These are phyloP conservation scores for Endothia cerciana DNA, from an alignment of 2,329 filamentous ascomycete genomes.

Conservation along the genomic window DNA sequence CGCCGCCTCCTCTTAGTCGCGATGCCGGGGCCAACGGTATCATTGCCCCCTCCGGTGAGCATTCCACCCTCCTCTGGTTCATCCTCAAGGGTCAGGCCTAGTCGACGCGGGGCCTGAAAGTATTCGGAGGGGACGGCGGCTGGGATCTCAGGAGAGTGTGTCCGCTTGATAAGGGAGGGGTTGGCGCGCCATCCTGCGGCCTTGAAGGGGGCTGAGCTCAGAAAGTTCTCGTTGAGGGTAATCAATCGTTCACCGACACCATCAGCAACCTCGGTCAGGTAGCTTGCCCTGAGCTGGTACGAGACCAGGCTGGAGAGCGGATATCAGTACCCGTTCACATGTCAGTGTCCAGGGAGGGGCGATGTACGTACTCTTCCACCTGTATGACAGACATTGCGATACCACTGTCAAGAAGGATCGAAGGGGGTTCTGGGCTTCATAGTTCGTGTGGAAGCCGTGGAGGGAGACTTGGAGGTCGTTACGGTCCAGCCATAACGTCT, in stretches of 20 bases:
- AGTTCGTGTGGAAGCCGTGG: not conserved
- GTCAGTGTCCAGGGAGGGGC: not conserved
- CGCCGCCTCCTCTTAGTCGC: slow-evolving; percentile 68
- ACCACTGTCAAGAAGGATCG: not conserved
- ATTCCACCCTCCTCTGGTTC: slow-evolving; percentile 75
- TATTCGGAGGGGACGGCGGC: slow-evolving; percentile 83
- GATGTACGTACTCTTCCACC: slow-evolving; percentile 45
- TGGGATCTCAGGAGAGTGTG: slow-evolving; percentile 83
- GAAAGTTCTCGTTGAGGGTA: slow-evolving; percentile 76
- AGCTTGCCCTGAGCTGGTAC: slow-evolving; percentile 80
- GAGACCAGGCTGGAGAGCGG: slow-evolving; percentile 67
- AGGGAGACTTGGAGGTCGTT: not conserved
- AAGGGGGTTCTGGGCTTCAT: not conserved
- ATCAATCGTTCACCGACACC: slow-evolving; percentile 85
- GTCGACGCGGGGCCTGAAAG: slow-evolving; percentile 71
- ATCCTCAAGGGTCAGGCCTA: slow-evolving; percentile 68
- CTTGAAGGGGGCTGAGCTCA: slow-evolving; percentile 82
- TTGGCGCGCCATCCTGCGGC: slow-evolving; percentile 79
- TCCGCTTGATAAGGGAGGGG: slow-evolving; percentile 76
- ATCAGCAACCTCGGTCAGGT: slow-evolving; percentile 79
- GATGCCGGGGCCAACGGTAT: slow-evolving; percentile 70
- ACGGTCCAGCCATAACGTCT: slow-evolving; percentile 14
- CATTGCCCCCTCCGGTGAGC: slow-evolving; percentile 68
- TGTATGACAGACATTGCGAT: slow-evolving; percentile 48
- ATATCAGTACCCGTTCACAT: slow-evolving; percentile 9